Evolutionary conservation across 2,329 filamentous ascomycete species (phyloP), one percentile per base, ranked within the genome.

Genomic region (Cryphonectria carpinicola): DNA sequence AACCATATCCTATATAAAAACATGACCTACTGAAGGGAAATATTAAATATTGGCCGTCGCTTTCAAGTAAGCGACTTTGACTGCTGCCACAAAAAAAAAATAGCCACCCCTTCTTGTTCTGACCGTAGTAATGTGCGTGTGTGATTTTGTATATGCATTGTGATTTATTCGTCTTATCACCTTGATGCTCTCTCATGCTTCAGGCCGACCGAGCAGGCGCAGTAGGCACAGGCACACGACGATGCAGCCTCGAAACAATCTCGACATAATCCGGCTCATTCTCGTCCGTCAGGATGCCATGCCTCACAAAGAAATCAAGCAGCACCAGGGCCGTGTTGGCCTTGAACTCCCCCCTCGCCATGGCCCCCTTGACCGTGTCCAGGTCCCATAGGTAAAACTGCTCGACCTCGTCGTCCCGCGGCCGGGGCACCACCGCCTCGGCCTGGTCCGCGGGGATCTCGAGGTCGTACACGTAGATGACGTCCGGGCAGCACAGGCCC

Each of bases 231-330:
- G 85, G 85, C 67, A 87, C 75, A 54, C 72, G 78, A 25, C 85
- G 81, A 74, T 82, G 81, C 73, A 87, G 72, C 46, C 85, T 78
- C 67, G 77, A 79, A 60, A 80, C 80, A 72, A 97, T 92, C 79
- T 94, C 90, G 63, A 92, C 82, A 77, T 91, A 96, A 74, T 93
- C 86, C 67, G 82, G 82, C 81, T 97, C 93, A 70, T 89, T 91
- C 77, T 93, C 92, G 0, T 87, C 81, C 1, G 89, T 95, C 71
- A 97, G 77, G 65, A 93, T 83, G 0, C 92, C 92, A 79, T 94
- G 93, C 35, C 94, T 82, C 62, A 97, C 82, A 75, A 97, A 89
- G 79, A 97, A 97, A 76, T 97, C 93, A 64, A 96, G 84, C 82
- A 95, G 84, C 64, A 95, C 90, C 41, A 92, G 78, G 37, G 92